phyloP scores from a whole-genome alignment of 352 stramenopile genomes.

The Pythium brachiatum region DNA sequence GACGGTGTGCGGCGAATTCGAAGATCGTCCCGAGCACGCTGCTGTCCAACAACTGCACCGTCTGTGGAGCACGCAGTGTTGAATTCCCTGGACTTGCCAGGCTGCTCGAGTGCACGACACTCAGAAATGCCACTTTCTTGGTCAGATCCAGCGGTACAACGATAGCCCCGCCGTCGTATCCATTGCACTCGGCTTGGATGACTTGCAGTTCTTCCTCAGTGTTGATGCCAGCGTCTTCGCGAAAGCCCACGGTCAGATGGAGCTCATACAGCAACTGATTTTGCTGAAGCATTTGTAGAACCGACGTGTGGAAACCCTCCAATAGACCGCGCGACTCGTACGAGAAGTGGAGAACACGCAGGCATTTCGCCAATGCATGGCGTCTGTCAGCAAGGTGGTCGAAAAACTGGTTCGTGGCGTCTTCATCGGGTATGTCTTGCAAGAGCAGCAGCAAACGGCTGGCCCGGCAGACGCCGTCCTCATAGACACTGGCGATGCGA shows the following conservation, averaged over 20 bases:
- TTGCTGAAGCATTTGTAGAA: not conserved
- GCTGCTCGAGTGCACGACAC: not conserved
- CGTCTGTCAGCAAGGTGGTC: not conserved
- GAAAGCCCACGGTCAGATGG: not conserved
- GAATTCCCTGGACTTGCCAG: too few species aligned
- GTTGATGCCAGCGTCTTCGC: not conserved
- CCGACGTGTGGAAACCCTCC: not conserved
- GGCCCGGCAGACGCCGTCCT: not conserved
- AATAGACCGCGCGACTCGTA: not conserved
- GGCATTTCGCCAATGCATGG: not conserved
- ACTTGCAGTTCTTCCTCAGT: not conserved
- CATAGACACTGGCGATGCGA: not conserved
- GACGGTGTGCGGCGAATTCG: not conserved
- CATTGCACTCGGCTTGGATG: not conserved
- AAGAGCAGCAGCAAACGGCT: not conserved
- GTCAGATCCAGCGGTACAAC: not conserved
- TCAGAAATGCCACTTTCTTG: not conserved
- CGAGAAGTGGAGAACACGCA: not conserved
- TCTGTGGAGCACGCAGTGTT: not conserved
- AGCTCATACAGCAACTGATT: not conserved
- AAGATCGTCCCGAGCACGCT: not conserved
- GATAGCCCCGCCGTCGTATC: not conserved
- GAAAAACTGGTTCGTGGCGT: not conserved
- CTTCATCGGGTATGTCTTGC: not conserved
- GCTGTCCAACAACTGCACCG: not conserved